These are phyloP conservation scores for Boeremia exigua DNA, from an alignment of 2,329 filamentous ascomycete genomes.

Conservation along the genomic window DNA sequence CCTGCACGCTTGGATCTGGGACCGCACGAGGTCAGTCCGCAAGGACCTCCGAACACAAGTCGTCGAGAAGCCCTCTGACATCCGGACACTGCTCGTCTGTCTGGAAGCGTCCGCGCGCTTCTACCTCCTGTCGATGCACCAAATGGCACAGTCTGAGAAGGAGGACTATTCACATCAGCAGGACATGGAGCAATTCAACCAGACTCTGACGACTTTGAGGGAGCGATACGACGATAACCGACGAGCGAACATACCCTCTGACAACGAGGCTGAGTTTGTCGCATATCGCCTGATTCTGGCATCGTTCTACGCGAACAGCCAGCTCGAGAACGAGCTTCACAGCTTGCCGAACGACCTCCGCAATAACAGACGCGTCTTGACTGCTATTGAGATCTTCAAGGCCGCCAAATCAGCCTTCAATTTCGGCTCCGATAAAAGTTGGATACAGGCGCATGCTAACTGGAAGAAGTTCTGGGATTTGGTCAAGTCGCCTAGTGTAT, in stretches of 20 bases:
- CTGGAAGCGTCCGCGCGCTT: constrained; percentile 69
- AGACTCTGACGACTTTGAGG: constrained; percentile 66
- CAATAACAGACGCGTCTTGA: constrained; percentile 60
- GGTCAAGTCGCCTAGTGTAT: constrained; percentile 60
- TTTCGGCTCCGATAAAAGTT: constrained; percentile 58
- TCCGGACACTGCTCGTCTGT: constrained; percentile 64
- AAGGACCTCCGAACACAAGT: constrained; percentile 71
- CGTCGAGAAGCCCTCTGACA: constrained; percentile 59
- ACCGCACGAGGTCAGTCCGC: constrained; percentile 67
- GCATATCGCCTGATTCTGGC: constrained; percentile 63
- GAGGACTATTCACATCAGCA: constrained; percentile 59
- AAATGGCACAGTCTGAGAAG: constrained; percentile 55
- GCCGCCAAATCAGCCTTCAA: constrained; percentile 61
- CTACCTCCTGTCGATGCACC: constrained; percentile 67
- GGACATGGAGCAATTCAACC: constrained; percentile 69
- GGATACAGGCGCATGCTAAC: constrained; percentile 64
- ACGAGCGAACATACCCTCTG: constrained; percentile 55
- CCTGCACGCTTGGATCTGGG: constrained; percentile 71
- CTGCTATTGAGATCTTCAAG: constrained; percentile 63
- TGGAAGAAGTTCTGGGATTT: constrained; percentile 64
- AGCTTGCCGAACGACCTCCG: constrained; percentile 59
- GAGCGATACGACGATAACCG: constrained; percentile 53
- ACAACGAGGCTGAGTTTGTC: constrained; percentile 68
- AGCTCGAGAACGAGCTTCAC: constrained; percentile 63
- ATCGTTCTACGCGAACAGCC: constrained; percentile 55